Base-by-base conservation (phyloP, 1,139 yeast genomes). In the Ashbya aceris region DNA sequence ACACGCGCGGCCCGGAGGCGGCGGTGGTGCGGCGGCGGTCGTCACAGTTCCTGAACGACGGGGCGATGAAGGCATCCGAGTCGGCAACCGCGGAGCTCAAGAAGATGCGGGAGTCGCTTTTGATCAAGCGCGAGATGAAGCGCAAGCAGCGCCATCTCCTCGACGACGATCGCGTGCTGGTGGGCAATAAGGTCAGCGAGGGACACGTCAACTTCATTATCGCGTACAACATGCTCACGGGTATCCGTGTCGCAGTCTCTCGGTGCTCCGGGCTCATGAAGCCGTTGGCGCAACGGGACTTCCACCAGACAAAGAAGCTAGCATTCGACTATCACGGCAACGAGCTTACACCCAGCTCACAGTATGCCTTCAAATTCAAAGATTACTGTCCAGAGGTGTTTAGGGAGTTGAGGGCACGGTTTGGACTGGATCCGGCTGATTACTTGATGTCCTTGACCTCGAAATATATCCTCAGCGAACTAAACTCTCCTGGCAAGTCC, bases 141-240 rank as follows among this genome's bases (percentile, higher is more conserved):
- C 51, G 58, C 44, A 62, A 58, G 48, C 56, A 59, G 40, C 47
- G 49, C 40, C 46, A 54, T 6, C 45, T 49, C 41, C 55, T 70
- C 40, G 79, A 77, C 40, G 85, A 78, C 50, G 69, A 71, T 41
- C 49, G 61, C 40, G 87, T 81, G 3, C 61, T 81, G 33, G 81
- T 83, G 8, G 95, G 95, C 1, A 83, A 84, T 49, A 80, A 82
- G 51, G 91, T 87, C 38, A 77, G 83, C 48, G 95, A 86, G 62
- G 97, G 96, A 36, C 97, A 91, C 58, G 87, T 79, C 41, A 91
- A 89, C 62, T 93, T 83, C 56, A 86, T 87, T 30, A 80, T 91
- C 70, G 98, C 97, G 1, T 93, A 91, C 62, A 87, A 91, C 62
- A 91, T 93, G 96, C 71, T 93, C 45, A 89, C 98, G 0, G 98